A percentile compares a stretch with the other conserved stretches of the same genome.
These are phyloP conservation scores for Crataegus laevigata DNA, from an alignment of 306 rosid genomes.

Conservation along the genomic window DNA sequence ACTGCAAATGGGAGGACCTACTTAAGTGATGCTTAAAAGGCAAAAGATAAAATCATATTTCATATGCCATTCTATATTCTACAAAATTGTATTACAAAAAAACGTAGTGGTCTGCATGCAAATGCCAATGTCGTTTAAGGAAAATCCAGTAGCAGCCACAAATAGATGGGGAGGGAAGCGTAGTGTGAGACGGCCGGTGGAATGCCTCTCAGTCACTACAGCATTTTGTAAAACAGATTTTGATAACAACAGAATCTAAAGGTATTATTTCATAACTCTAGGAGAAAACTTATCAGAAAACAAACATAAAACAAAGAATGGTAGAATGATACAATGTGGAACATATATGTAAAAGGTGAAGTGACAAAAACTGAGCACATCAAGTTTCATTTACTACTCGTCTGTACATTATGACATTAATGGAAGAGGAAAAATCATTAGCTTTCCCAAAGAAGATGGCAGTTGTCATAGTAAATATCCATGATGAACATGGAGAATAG, in stretches of 20 bases:
- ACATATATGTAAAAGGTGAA: neutral
- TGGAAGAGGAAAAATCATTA: slow-evolving; percentile 3
- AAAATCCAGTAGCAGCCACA: neutral
- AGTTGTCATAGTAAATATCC: neutral
- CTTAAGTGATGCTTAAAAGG: slow-evolving; percentile 36
- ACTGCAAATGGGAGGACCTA: slow-evolving; percentile 95
- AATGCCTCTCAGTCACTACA: neutral
- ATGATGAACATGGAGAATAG: neutral
- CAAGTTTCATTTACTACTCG: slow-evolving; percentile 3
- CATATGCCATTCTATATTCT: neutral
- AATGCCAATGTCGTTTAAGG: neutral
- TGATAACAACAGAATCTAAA: slow-evolving; percentile 5
- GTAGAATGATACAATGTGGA: slow-evolving; percentile 5
- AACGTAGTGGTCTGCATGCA: neutral
- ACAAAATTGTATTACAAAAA: neutral
- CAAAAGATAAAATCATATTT: slow-evolving; percentile 1
- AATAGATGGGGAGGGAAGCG: neutral
- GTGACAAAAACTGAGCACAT: neutral
- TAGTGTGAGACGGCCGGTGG: neutral
- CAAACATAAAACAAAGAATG: neutral
- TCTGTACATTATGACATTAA: neutral
- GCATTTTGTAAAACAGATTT: neutral
- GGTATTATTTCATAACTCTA: slow-evolving; percentile 12
- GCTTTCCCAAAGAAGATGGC: neutral
- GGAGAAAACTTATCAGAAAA: slow-evolving; percentile 14